Base-by-base conservation (phyloP, 805 yeast species). In the Wickerhamiella bombiphila region DNA sequence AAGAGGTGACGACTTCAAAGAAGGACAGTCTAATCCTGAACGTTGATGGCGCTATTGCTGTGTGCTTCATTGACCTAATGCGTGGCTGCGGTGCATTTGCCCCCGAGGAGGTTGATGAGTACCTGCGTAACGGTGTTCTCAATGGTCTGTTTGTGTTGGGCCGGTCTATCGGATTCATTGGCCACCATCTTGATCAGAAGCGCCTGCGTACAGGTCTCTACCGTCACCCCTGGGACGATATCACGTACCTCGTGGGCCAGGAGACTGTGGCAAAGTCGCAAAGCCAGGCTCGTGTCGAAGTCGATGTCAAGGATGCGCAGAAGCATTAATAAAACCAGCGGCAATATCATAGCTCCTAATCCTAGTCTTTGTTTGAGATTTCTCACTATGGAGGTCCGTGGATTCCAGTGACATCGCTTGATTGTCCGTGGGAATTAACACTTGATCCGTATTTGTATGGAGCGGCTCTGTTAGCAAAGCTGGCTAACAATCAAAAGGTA, bases 221-320 rank as follows among this genome's bases (percentile, higher is more conserved):
- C 58, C 55, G 68, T 36, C 68, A 63, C 46, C 68, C 69, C 13
- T 64, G 68, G 68, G 68, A 63, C 43, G 68, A 63, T 42, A 63
- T 63, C 47, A 64, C 68, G 39, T 63, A 63, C 47, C 47, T 60
- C 38, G 60, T 61, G 36, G 60, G 61, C 36, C 55, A 55, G 48
- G 61, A 60, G 34, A 53, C 57, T 26, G 52, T 57, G 39, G 29
- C 32, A 30, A 36, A 37, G 33, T 29, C 41, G 20, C 53, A 48
- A 35, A 50, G 52, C 31, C 42, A 41, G 38, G 51, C 52, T 45
- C 55, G 62, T 21, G 62, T 58, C 22, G 62, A 58, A 43, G 61
- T 58, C 25, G 57, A 54, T 30, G 58, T 58, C 43, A 47, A 22
- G 14, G 22, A 31, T 15, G 39, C 34, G 26, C 26, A 24, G 9